These are phyloP conservation scores for Cercospora sp. DNA, from an alignment of 2,329 filamentous ascomycete genomes.

Conservation along the genomic window DNA sequence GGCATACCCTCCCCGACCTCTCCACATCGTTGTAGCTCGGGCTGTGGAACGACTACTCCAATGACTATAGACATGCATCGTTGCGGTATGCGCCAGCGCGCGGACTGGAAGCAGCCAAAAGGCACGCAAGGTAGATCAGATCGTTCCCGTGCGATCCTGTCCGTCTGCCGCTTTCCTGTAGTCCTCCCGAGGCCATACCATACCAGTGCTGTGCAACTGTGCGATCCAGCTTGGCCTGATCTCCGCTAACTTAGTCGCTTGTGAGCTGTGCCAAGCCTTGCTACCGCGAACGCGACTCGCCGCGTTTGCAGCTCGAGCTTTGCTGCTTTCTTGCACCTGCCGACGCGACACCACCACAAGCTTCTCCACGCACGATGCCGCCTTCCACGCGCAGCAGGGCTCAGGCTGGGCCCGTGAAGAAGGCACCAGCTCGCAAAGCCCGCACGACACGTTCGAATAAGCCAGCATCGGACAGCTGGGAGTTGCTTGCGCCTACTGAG, in stretches of 20 bases:
- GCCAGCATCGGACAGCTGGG: conserved; percentile 12
- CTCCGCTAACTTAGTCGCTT: background rate
- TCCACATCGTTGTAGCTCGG: background rate
- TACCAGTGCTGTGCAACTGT: background rate
- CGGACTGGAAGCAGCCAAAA: background rate
- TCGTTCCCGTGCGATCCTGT: background rate
- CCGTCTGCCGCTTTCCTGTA: background rate
- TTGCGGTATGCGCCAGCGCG: background rate
- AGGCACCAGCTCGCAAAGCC: conserved; percentile 18
- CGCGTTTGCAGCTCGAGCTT: conserved; percentile 6
- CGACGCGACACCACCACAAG: background rate
- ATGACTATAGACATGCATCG: background rate
- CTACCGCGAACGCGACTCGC: background rate
- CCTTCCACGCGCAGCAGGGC: conserved; percentile 16
- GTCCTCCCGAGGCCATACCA: background rate
- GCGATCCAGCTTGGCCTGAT: background rate
- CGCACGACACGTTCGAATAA: conserved; percentile 2
- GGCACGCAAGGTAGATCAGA: background rate
- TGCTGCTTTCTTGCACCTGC: background rate
- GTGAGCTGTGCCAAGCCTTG: background rate
- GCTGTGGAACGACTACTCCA: background rate
- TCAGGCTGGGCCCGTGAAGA: conserved; percentile 11
- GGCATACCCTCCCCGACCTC: background rate
- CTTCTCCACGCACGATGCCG: conserved; percentile 16
- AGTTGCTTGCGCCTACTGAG: conserved; percentile 7